Base-by-base conservation (phyloP, 345 rosid species). In the Dipteronia sinensis region DNA sequence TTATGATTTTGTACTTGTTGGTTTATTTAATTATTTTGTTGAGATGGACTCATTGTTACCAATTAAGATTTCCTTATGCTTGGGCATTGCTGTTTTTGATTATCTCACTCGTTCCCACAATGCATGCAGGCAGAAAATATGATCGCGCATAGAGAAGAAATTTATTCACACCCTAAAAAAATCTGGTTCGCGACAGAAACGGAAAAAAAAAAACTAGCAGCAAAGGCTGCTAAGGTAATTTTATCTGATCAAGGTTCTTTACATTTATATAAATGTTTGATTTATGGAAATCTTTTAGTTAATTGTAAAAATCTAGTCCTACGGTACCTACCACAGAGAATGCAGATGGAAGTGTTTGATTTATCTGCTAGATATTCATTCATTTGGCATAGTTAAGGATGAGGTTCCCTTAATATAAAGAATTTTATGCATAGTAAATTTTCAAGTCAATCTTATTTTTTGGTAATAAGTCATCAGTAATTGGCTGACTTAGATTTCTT, bases 111-210 rank as follows among this genome's bases (percentile, higher is more conserved):
- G 69, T 69, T 77, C 53, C 69, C 46, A 11, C 71, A 34, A 67
- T 78, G 72, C 68, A 59, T 73, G 83, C 89, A 96, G 98, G 98
- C 97, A 1, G 98, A 96, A 83, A 94, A 94, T 83, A 87, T 94
- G 97, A 93, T 94, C 61, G 81, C 85, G 22, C 93, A 94, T 53
- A 90, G 81, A 81, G 99, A 96, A 80, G 98, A 91, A 81, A 96
- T 96, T 76, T 91, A 79, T 80, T 77, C 98, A 44, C 98, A 97
- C 44, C 97, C 99, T 29, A 92, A 91, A 85, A 91, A 89, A 77
- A 94, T 97, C 16, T 96, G 99, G 99, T 92, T 92, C 87, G 80
- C 85, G 79, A 91, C 98, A 20, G 94, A 90, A 79, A 96, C 88
- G 85, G 93, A 96, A 88, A 96, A 96, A 88, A 96, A 96, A 88